Conservation (phyloP, 129 eudicot species). For the Flaveria sonorensis region DNA sequence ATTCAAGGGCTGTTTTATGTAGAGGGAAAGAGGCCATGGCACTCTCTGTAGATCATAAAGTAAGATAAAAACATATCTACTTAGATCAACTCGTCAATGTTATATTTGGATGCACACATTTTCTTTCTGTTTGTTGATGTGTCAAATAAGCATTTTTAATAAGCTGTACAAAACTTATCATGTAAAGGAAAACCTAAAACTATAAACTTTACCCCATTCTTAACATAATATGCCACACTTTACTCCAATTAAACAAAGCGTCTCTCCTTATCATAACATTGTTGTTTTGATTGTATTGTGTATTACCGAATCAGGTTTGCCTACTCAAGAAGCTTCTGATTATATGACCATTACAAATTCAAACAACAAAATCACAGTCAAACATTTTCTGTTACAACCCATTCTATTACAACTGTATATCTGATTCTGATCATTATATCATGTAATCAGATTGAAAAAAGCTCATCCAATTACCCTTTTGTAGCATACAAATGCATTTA, state of each 20-base stretch:
- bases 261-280: too few relatives aligned
- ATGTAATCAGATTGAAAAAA: background rate
- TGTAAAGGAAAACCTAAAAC: too few relatives aligned
- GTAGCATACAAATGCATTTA: background rate
- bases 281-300: too few relatives aligned
- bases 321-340: too few relatives aligned
- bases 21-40: slow-evolving; percentile 71
- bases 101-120: background rate
- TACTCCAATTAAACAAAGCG: too few relatives aligned
- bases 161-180: background rate
- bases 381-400: background rate
- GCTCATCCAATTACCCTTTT: background rate
- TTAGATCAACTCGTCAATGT: background rate
- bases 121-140: background rate
- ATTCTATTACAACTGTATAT: background rate
- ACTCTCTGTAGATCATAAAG: slow-evolving; percentile 62
- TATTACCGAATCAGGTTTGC: too few relatives aligned
- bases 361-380: too few relatives aligned
- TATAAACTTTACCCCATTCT: too few relatives aligned
- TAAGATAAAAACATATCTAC: slow-evolving; percentile 27
- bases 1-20: slow-evolving; percentile 61
- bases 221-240: too few relatives aligned
- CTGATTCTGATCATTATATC: background rate
- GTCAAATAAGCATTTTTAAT: background rate
- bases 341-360: too few relatives aligned